Evolutionary conservation across 495 filamentous ascomycete species (phyloP).

Genomic region (Hypomontagnella submonticulosa): DNA sequence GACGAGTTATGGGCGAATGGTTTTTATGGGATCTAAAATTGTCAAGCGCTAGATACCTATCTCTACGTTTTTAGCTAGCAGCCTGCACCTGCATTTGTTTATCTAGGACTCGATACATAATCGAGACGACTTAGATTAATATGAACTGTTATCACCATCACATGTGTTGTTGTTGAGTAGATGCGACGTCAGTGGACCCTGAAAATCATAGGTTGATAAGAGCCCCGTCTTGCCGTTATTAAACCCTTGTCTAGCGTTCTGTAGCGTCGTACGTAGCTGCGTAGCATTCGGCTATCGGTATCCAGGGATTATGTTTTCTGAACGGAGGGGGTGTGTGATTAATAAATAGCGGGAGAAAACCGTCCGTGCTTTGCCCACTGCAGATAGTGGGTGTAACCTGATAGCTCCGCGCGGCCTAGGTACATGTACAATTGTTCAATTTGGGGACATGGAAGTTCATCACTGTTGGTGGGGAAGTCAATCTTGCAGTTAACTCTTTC

Average conservation of each 20-base stretch:
- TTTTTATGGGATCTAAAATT: slow-evolving; percentile 16
- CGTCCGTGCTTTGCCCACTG: slow-evolving; percentile 20
- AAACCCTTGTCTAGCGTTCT: not conserved
- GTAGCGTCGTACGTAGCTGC: not conserved
- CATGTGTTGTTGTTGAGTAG: slow-evolving; percentile 14
- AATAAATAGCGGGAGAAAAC: slow-evolving; percentile 22
- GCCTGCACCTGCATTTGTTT: slow-evolving; percentile 12
- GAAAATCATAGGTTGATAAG: slow-evolving; percentile 40
- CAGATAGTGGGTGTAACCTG: not conserved
- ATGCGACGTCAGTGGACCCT: slow-evolving; percentile 45
- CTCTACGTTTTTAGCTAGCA: not conserved
- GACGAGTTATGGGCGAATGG: slow-evolving; percentile 43
- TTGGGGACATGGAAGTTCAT: no score
- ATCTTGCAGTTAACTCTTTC: not conserved
- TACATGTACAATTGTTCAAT: not conserved
- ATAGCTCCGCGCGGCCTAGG: not conserved
- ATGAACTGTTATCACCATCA: slow-evolving; percentile 9
- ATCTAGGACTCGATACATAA: slow-evolving; percentile 20
- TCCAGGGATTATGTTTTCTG: slow-evolving; percentile 20
- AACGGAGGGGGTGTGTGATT: slow-evolving; percentile 22
- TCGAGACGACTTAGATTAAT: slow-evolving; percentile 13
- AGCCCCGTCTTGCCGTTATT: slow-evolving; percentile 1
- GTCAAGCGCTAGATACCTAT: slow-evolving; percentile 23
- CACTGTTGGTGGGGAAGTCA: not conserved
- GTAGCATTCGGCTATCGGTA: slow-evolving; percentile 41